Evolutionary conservation across 2,329 filamentous ascomycete genomes (phyloP), one percentile per base, ranked within the genome.

Genomic region (Coniosporium tulheliwenetii): DNA sequence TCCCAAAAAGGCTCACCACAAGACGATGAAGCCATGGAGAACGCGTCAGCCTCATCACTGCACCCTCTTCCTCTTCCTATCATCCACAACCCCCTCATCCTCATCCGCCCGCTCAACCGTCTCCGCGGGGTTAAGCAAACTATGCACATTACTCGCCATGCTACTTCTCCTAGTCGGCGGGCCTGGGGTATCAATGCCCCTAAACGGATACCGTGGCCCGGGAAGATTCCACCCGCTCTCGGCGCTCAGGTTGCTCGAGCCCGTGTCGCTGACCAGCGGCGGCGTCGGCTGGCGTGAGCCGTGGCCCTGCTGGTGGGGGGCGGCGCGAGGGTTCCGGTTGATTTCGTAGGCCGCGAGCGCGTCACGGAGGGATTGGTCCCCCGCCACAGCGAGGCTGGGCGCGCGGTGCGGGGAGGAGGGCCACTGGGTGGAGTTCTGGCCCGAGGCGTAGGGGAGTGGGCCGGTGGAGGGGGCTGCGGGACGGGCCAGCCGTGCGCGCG

Each of bases 111-210:
- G 60, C 56, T 81, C 78, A 2, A 71, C 73, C 1, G 77, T 81
- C 48, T 80, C 77, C 10, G 77, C 75, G 5, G 78, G 79, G 48
- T 82, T 82, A 1, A 82, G 64, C 16, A 82, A 57, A 5, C 71
- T 76, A 53, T 79, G 75, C 15, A 79, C 73, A 48, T 78, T 81
- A 48, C 77, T 80, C 5, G 78, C 78, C 78, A 82, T 81, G 51
- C 77, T 81, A 19, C 75, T 77, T 44, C 78, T 67, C 41, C 79
- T 63, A 7, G 77, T 81, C n/a, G 75, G 74, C 2, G 78, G 76
- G 1, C 67, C 71, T 3, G 69, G 65, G 33, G 65, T 69, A 41
- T 71, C 68, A 37, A 68, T 58, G 14, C 59, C 58, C 60, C 62
- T 64, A 51, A 67, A 67, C 0, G 66, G 63, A 42, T 62, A 71